These are phyloP conservation scores for Achlya hypogyna DNA, from an alignment of 352 stramenopile genomes.

Conservation along the genomic window DNA sequence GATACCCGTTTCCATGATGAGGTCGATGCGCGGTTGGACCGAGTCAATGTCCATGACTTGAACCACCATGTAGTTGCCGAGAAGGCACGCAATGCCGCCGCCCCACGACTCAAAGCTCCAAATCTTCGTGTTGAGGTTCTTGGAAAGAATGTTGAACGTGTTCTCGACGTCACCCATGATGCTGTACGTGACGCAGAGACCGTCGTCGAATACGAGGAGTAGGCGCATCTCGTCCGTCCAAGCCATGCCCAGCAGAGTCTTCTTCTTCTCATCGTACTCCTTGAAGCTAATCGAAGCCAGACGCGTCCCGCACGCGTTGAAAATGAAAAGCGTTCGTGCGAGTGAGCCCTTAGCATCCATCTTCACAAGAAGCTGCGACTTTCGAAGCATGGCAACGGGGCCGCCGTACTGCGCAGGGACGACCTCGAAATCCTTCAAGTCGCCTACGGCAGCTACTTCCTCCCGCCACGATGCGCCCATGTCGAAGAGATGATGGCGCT, in stretches of 20 bases:
- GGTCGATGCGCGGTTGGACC: conserved; percentile 63
- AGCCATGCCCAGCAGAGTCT: conserved; percentile 56
- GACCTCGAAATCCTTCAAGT: conserved; percentile 59
- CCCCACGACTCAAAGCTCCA: conserved; percentile 71
- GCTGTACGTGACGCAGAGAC: conserved; percentile 56
- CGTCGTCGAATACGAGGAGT: conserved; percentile 69
- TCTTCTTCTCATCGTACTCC: conserved; percentile 61
- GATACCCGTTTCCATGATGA: conserved; percentile 60
- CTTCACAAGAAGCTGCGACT: conserved; percentile 68
- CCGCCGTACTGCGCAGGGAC: conserved; percentile 56
- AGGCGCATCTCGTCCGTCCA: conserved; percentile 79
- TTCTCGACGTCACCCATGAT: conserved; percentile 65
- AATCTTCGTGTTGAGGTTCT: conserved; percentile 59
- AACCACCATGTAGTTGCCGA: conserved; percentile 72
- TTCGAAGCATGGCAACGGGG: conserved; percentile 56
- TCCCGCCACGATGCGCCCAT: conserved; percentile 39
- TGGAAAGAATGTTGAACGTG: conserved; percentile 54
- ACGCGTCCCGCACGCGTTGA: conserved; percentile 61
- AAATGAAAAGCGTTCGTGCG: conserved; percentile 52
- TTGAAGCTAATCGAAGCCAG: conserved; percentile 52
- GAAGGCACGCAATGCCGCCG: conserved; percentile 63
- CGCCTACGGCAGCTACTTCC: conserved; percentile 30
- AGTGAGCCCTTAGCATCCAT: conserved; percentile 42
- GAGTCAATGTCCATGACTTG: conserved; percentile 74
- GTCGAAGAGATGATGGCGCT: conserved; percentile 72